These are phyloP conservation scores for Nannochloropsis gaditana DNA, from an alignment of 108 stramenopile genomes.

Conservation along the genomic window DNA sequence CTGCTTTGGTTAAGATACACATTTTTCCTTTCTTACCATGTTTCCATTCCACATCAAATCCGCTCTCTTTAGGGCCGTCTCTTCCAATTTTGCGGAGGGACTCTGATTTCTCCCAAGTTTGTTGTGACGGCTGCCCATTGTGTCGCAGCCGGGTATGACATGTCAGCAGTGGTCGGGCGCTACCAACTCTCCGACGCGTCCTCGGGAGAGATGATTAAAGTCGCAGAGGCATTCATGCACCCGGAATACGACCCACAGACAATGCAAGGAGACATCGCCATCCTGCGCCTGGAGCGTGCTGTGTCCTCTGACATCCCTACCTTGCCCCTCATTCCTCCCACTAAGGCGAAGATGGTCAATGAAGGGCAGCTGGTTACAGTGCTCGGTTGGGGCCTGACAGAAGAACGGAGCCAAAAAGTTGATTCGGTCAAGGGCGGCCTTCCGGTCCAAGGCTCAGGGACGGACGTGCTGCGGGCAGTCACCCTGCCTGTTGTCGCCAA, in stretches of 20 bases:
- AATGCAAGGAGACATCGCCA: slow-evolving; percentile 1
- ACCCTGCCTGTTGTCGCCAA: background rate
- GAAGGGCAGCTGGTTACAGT: background rate
- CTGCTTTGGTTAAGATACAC: too few species aligned
- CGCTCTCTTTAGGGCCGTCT: background rate
- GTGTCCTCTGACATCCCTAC: background rate
- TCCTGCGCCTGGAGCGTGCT: background rate
- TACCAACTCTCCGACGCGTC: background rate
- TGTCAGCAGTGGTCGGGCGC: background rate
- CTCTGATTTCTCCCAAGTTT: slow-evolving; percentile 8
- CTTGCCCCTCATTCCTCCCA: background rate
- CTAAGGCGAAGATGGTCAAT: background rate
- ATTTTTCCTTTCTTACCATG: background rate
- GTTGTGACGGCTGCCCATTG: background rate
- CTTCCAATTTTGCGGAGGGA: background rate
- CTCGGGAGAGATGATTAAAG: background rate
- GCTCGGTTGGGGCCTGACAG: background rate
- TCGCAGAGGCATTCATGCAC: background rate
- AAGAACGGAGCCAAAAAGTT: background rate
- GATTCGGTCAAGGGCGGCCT: background rate
- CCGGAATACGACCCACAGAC: background rate
- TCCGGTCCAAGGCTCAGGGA: background rate
- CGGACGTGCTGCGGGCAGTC: background rate
- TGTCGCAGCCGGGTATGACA: background rate
- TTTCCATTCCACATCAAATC: background rate